phyloP scores from a whole-genome alignment of 257 asterid genomes.

The Solanum bukasovii region DNA sequence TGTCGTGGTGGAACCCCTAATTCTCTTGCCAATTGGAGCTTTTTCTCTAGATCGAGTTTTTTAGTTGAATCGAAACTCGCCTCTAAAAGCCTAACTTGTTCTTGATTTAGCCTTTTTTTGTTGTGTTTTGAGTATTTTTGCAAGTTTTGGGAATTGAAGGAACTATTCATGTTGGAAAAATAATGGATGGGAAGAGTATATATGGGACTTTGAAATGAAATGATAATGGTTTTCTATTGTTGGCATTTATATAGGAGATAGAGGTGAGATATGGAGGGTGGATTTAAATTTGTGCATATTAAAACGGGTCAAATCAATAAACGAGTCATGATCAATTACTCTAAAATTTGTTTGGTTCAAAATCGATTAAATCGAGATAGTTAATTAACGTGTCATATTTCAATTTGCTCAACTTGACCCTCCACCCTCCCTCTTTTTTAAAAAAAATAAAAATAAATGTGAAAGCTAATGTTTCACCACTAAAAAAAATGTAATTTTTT shows the following conservation, averaged over 20 bases:
- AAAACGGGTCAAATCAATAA: neutral
- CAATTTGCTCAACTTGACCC: neutral
- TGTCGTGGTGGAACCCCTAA: slow-evolving; percentile 75
- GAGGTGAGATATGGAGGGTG: neutral
- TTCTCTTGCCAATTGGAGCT: slow-evolving; percentile 57
- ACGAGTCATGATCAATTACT: neutral
- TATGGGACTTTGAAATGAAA: slow-evolving; percentile 3
- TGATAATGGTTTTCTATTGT: neutral
- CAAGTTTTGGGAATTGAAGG: slow-evolving; percentile 17
- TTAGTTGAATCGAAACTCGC: slow-evolving; percentile 50
- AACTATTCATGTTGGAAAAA: slow-evolving; percentile 8
- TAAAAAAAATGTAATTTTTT: too few species aligned
- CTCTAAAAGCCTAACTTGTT: slow-evolving; percentile 63
- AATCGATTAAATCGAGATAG: neutral
- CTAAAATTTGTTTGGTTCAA: neutral
- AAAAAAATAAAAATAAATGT: neutral
- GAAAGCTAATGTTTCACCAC: too few species aligned
- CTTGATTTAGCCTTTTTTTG: slow-evolving; percentile 57
- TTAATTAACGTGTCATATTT: neutral
- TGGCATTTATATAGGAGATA: neutral
- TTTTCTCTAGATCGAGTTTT: slow-evolving; percentile 72
- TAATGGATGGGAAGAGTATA: neutral
- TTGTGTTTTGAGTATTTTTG: slow-evolving; percentile 10
- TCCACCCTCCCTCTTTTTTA: too few species aligned
- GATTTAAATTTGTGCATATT: neutral